Evolutionary conservation across 163 green algal genomes (phyloP).

Genomic region (Trebouxiophyceae sp.): DNA sequence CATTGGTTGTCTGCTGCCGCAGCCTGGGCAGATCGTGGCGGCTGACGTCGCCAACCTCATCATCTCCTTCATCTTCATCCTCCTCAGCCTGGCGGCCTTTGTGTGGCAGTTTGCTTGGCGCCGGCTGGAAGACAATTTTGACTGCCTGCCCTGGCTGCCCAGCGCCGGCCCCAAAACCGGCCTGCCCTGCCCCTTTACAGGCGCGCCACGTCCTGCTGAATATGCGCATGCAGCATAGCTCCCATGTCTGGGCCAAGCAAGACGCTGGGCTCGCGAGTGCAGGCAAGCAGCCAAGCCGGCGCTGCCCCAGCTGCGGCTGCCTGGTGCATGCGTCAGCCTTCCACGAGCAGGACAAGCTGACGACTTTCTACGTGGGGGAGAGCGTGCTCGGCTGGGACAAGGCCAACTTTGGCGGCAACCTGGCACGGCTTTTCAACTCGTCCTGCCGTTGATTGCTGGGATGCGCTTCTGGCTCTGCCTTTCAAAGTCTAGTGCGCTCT

Average conservation of each 20-base stretch:
- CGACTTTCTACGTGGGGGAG: constrained; percentile 16
- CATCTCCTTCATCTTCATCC: constrained; percentile 9
- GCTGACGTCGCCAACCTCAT: background rate
- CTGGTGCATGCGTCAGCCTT: constrained; percentile 23
- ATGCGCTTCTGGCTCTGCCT: too few relatives aligned
- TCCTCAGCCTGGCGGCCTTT: constrained; percentile 1
- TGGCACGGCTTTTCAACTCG: too few relatives aligned
- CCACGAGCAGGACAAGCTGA: constrained; percentile 19
- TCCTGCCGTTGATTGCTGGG: too few relatives aligned
- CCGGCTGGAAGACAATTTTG: constrained; percentile 9
- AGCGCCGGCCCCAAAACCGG: background rate
- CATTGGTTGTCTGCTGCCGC: background rate
- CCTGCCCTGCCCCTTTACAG: constrained; percentile 30
- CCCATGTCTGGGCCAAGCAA: background rate
- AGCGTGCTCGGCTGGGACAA: constrained; percentile 32
- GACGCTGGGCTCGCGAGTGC: background rate
- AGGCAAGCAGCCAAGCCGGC: constrained; percentile 21
- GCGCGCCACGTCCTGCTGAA: background rate
- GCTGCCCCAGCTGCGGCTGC: constrained; percentile 25
- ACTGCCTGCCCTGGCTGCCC: constrained; percentile 6
- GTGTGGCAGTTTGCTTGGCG: background rate
- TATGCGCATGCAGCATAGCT: background rate
- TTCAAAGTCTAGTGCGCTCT: background rate
- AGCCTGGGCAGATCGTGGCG: background rate
- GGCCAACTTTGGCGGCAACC: constrained; percentile 1